Conservation (phyloP, 2,329 filamentous ascomycete genomes). For the Fusarium tanahbumbuense region DNA sequence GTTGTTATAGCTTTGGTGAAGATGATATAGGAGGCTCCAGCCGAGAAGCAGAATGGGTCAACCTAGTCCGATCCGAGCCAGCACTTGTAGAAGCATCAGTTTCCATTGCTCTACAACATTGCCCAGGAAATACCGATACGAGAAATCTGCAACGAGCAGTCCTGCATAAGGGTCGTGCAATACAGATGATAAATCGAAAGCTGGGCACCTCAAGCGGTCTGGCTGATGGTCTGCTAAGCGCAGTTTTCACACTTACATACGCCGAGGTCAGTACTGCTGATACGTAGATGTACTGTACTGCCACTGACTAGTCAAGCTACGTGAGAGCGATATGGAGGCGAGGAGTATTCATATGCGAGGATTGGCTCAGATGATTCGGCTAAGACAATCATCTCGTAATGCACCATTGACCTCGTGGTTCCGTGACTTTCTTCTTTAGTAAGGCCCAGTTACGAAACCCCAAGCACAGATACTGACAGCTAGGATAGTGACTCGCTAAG, state of each 20-base stretch:
- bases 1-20: conserved; percentile 5
- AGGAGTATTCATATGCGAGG: conserved; percentile 29
- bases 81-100: conserved; percentile 44
- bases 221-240: conserved; percentile 36
- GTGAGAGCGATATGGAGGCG: conserved; percentile 20
- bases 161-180: conserved; percentile 21
- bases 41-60: conserved; percentile 25
- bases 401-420: conserved; percentile 7
- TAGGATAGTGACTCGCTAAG: conserved; percentile 26
- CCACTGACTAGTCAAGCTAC: conserved; percentile 7
- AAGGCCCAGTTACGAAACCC: fast-evolving
- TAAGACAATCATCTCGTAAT: conserved; percentile 9
- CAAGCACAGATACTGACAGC: fast-evolving
- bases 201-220: conserved; percentile 7
- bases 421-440: conserved; percentile 21
- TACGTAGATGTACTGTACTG: fast-evolving
- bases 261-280: conserved; percentile 11
- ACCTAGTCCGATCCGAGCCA: conserved; percentile 39
- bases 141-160: background rate
- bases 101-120: conserved; percentile 30
- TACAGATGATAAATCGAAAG: conserved; percentile 28
- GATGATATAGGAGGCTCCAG: conserved; percentile 1
- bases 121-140: background rate
- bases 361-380: conserved; percentile 15
- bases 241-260: conserved; percentile 37